Evolutionary conservation across 148 eudicot species (phyloP), one percentile per base, ranked within the genome.

Genomic region (Drosera capensis): DNA sequence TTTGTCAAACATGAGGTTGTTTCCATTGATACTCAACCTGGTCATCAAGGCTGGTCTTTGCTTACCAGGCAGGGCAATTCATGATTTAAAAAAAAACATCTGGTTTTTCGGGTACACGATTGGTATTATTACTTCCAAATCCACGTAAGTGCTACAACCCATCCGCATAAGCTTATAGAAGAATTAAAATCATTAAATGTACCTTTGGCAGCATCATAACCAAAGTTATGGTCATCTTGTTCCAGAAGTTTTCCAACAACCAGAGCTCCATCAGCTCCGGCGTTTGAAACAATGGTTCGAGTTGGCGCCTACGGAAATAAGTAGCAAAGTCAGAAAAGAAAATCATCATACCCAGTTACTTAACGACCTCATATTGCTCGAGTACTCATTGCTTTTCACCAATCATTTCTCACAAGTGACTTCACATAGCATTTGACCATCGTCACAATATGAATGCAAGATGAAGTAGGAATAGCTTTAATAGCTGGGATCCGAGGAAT

Each of bases 171-270:
- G 13, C 31, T 25, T 2, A 40, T 12, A 45, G 23, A 14, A 30
- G 21, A 25, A 28, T n/a, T 1, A 24, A 19, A 24, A 1, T 30
- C 28, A 15, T 1, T 11, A 19, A 34, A 17, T 19, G 15, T 16
- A 88, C 97, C 97, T 74, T 78, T 75, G 51, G 87, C 73, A 35
- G 90, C 97, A 71, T 90, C 93, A 59, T 68, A 90, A 56, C 97
- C 97, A 21, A 84, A 54, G 71, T 43, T 65, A 23, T 44, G 65
- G 59, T 88, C 83, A 55, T 83, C 66, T 71, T 69, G 83, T 60
- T 88, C 96, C 77, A 88, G 65, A 56, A 88, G 73, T 68, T 83
- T 80, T 60, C 97, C 95, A 62, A 84, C 41, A 36, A 90, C 73
- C 49, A 78, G 39, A 19, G 83, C 74, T 44, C 79, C 93, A 58